A percentile compares a stretch with the other conserved stretches of the same genome.
phyloP scores from a whole-genome alignment of 2,329 filamentous ascomycete species.

The Xylogone sp. region DNA sequence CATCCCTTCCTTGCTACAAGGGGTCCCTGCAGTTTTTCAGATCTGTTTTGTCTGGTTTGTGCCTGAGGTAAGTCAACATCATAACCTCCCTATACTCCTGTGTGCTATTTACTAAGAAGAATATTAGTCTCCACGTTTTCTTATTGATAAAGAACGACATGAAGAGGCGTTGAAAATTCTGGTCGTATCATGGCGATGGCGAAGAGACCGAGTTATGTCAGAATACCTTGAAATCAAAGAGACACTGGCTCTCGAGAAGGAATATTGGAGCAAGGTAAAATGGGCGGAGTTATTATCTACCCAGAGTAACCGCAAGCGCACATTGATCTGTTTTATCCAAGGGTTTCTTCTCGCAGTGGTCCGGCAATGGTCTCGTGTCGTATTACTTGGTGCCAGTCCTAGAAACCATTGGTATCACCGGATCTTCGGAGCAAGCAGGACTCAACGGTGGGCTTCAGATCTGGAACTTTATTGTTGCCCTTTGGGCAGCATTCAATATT shows the following conservation, averaged over 20 bases:
- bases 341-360: constrained; percentile 15
- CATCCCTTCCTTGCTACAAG: constrained; percentile 20
- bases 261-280: constrained; percentile 34
- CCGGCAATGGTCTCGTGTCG: constrained; percentile 19
- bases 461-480: constrained; percentile 15
- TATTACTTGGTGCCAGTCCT: constrained; percentile 19
- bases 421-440: constrained; percentile 12
- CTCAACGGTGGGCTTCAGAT: constrained; percentile 18
- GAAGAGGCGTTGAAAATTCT: constrained; percentile 35
- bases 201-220: constrained; percentile 29
- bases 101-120: neutral
- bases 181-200: constrained; percentile 41
- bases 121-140: constrained; percentile 34
- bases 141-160: constrained; percentile 29
- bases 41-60: constrained; percentile 12
- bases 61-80: constrained; percentile 8
- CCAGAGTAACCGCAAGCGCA: constrained; percentile 2
- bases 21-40: constrained; percentile 3
- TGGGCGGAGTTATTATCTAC: constrained; percentile 30
- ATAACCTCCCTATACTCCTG: neutral
- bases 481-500: constrained; percentile 15
- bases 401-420: constrained; percentile 17
- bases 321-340: constrained; percentile 30
- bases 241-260: constrained; percentile 34
- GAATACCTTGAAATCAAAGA: constrained; percentile 37